A percentile compares a stretch with the other conserved stretches of the same genome.
Evolutionary conservation across 768 basidiomycete species (phyloP).

Genomic region (Pulveroboletus frians): DNA sequence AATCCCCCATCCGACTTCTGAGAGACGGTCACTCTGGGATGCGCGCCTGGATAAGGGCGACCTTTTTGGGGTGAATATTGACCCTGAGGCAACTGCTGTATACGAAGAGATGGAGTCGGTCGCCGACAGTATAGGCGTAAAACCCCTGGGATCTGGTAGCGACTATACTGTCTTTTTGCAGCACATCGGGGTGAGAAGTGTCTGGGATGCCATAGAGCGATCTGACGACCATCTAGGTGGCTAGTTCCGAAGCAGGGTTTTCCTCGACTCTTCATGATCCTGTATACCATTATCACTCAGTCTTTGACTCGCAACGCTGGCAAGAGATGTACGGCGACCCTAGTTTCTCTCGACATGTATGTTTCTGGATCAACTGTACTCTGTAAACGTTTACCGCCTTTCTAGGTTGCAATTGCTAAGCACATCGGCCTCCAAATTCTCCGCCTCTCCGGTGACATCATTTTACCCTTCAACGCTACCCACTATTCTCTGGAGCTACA

Average conservation of each 20-base stretch:
- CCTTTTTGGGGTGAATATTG: conserved; percentile 33
- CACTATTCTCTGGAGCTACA: conserved; percentile 67
- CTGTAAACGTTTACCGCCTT: neutral
- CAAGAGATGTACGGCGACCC: conserved; percentile 74
- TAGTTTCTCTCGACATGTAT: conserved; percentile 67
- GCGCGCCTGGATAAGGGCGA: conserved; percentile 51
- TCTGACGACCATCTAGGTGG: conserved; percentile 21
- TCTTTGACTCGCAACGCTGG: conserved; percentile 71
- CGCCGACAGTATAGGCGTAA: conserved; percentile 38
- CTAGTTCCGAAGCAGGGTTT: conserved; percentile 33
- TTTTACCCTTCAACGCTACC: conserved; percentile 72
- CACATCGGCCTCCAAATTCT: conserved; percentile 59
- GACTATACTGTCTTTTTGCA: conserved; percentile 94
- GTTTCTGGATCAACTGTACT: conserved; percentile 15
- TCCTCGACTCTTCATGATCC: conserved; percentile 44
- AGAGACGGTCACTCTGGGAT: conserved; percentile 72
- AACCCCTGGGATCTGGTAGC: conserved; percentile 76
- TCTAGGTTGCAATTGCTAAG: conserved; percentile 61
- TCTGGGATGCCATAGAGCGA: neutral
- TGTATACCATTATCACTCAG: conserved; percentile 70
- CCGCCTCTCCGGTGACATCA: conserved; percentile 56
- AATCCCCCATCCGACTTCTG: conserved; percentile 66
- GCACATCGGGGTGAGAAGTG: conserved; percentile 51
- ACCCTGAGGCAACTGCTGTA: conserved; percentile 25
- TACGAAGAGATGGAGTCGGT: conserved; percentile 23